A percentile compares a stretch with the other conserved stretches of the same genome.
Evolutionary conservation across 2,329 filamentous ascomycete species (phyloP).

Genomic region (Trematosphaeria pertusa): DNA sequence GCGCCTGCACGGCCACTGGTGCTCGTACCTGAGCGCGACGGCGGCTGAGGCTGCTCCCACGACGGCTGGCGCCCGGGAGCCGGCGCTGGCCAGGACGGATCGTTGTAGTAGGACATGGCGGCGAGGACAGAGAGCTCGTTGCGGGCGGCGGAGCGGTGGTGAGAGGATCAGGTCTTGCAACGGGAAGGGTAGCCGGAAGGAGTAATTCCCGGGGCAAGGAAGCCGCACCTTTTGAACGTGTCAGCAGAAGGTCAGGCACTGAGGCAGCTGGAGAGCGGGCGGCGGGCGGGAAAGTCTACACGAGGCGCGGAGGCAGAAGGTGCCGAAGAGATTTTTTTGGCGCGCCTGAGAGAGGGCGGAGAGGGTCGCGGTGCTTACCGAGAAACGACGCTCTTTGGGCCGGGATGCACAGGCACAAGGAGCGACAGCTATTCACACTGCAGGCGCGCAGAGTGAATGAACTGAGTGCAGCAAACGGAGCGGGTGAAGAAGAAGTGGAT

Average conservation of each 20-base stretch:
- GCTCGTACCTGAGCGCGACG: conserved; percentile 72
- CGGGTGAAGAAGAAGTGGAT: conserved; percentile 25
- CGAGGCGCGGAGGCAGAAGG: background rate
- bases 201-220: conserved; percentile 17
- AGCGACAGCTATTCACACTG: conserved; percentile 41
- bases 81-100: conserved; percentile 66
- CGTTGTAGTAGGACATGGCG: conserved; percentile 73
- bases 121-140: conserved; percentile 5
- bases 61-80: conserved; percentile 68
- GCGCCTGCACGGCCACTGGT: conserved; percentile 20
- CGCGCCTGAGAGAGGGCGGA: conserved; percentile 35
- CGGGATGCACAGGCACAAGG: conserved; percentile 38
- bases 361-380: conserved; percentile 37
- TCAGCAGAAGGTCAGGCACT: conserved; percentile 2
- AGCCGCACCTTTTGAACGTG: conserved; percentile 11
- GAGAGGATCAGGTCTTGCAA: conserved; percentile 17
- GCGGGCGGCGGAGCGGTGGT: background rate
- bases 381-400: conserved; percentile 30
- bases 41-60: conserved; percentile 76
- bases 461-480: conserved; percentile 32
- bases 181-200: conserved; percentile 17
- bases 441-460: conserved; percentile 31
- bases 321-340: conserved; percentile 43
- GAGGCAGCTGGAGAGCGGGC: background rate
- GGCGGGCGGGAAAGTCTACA: background rate